A percentile compares a stretch with the other conserved stretches of the same genome.
phyloP scores from a whole-genome alignment of 306 rosid genomes.

The Vigna radiata region DNA sequence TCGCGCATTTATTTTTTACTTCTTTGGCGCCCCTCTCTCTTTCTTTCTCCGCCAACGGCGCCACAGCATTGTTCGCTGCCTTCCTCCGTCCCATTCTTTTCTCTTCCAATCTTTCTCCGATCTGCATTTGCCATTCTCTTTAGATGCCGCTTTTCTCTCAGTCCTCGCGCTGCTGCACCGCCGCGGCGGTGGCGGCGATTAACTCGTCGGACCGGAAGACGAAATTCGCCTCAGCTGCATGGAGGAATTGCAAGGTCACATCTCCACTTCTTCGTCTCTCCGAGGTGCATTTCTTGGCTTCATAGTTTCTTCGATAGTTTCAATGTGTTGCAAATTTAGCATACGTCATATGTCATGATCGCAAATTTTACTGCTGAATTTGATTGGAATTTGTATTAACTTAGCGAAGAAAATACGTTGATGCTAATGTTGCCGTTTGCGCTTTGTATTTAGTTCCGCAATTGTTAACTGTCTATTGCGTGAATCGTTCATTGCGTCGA shows the following conservation, averaged over 20 bases:
- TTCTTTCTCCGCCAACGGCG: conserved; percentile 46
- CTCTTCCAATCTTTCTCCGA: conserved; percentile 16
- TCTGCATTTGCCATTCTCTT: conserved; percentile 28
- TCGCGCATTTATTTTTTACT: too few species aligned
- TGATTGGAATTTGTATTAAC: background rate
- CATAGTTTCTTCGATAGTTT: conserved; percentile 26
- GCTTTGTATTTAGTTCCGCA: conserved; percentile 8
- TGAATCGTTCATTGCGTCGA: background rate
- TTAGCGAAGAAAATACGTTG: background rate
- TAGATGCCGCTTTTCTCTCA: conserved; percentile 57
- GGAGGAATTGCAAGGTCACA: conserved; percentile 36
- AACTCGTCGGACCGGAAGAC: conserved; percentile 35
- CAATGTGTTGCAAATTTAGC: conserved; percentile 16
- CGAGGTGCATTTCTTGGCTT: conserved; percentile 45
- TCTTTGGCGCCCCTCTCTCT: conserved; percentile 27
- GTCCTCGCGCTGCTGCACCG: conserved; percentile 53
- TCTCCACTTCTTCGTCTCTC: conserved; percentile 47
- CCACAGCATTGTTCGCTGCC: conserved; percentile 49
- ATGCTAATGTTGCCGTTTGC: conserved; percentile 13
- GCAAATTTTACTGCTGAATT: background rate
- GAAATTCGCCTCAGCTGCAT: conserved; percentile 10
- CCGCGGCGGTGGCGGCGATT: conserved; percentile 27
- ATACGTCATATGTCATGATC: background rate
- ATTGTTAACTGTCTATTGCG: background rate
- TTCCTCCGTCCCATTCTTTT: conserved; percentile 44